Evolutionary conservation across 2,329 filamentous ascomycete species (phyloP), one percentile per base, ranked within the genome.

Genomic region (Truncatella angustata): DNA sequence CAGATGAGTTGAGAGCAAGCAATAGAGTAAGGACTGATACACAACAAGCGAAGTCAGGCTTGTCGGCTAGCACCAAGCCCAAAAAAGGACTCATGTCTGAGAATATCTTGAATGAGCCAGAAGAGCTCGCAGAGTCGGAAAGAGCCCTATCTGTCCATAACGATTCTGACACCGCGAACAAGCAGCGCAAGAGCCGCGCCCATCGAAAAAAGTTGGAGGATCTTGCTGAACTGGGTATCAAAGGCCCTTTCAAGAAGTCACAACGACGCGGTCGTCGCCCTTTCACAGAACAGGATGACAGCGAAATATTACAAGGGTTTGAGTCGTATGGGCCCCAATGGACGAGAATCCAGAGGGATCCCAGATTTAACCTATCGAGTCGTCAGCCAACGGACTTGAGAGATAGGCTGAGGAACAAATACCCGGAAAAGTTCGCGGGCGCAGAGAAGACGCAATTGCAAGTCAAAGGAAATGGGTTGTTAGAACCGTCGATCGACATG

Each of bases 311-410:
- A 1, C 72, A 80, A 53, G 84, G 84, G 0, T 77, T 85, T 34
- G 71, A 81, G 35, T 62, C 74, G 4, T 85, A 86, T 61, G 84
- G 84, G 0, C 80, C 83, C 7, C 77, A 81, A 7, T 87, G 84
- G 84, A 85, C 82, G 48, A 82, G 79, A 63, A 87, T 87, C 18
- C 82, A 85, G 61, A 75, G 82, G 32, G 82, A 87, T 54, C 66
- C 77, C 12, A 72, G 72, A 24, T 85, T 82, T 65, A 73, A 82
- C 54, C 69, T 87, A n/a, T 75, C 78, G 4, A 79, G 66, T 53
- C 73, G 84, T 40, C 80, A 84, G 56, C 82, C 84, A 1, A 87
- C 83, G 0, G 84, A 87, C 60, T 65, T 87, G 48, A 73, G 84
- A 55, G 84, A 87, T 56, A 75, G 84, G 20, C 75, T 86, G 28